Evolutionary conservation across 2,329 filamentous ascomycete genomes (phyloP).

Genomic region (Kalmusia sp.): DNA sequence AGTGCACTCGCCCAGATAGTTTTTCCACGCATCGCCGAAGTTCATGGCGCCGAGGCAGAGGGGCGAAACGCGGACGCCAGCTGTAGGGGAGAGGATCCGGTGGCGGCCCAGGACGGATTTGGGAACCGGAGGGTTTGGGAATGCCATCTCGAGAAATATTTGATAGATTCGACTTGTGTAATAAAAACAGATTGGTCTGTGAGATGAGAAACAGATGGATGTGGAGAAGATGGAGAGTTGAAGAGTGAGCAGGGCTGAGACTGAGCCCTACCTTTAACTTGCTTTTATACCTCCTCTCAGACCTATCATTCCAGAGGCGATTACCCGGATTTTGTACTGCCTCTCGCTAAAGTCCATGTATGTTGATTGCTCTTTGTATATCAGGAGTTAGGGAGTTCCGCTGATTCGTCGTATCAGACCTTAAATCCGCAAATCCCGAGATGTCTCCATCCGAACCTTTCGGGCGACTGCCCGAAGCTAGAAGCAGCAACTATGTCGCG

Average conservation of each 20-base stretch:
- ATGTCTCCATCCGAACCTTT: not conserved
- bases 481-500: not conserved
- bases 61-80: slow-evolving; percentile 61
- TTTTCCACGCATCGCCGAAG: slow-evolving; percentile 66
- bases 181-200: no score
- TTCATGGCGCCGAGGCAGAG: slow-evolving; percentile 67
- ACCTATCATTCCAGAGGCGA: no score
- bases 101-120: slow-evolving; percentile 67
- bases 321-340: not conserved
- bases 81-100: slow-evolving; percentile 70
- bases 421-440: slow-evolving; percentile 4
- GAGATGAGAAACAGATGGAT: no score
- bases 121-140: slow-evolving; percentile 3
- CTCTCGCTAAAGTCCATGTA: no score
- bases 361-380: not conserved
- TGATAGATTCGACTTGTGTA: not conserved
- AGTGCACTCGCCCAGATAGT: slow-evolving; percentile 69
- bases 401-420: not conserved
- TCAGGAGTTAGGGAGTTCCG: not conserved
- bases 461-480: not conserved
- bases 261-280: no score
- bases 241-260: not conserved
- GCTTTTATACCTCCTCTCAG: not conserved
- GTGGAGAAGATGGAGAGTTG: no score
- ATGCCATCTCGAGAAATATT: slow-evolving; percentile 2